phyloP scores from a whole-genome alignment of 345 rosid genomes.

The Cochlearia excelsa region DNA sequence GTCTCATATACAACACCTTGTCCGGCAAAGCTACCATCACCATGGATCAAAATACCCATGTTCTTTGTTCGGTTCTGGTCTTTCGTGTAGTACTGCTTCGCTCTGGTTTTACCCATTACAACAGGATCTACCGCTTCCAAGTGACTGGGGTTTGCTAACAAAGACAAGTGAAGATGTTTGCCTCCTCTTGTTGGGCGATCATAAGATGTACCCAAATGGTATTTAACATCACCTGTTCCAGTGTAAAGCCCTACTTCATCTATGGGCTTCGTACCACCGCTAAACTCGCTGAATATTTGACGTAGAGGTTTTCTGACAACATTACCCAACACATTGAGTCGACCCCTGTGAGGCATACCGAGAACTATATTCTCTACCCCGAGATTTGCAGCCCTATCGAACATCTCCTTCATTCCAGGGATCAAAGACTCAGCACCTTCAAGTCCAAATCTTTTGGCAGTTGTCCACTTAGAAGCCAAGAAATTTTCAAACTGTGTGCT shows the following conservation, averaged over 20 bases:
- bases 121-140: slow-evolving; percentile 89
- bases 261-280: slow-evolving; percentile 75
- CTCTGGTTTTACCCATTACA: slow-evolving; percentile 80
- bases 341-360: slow-evolving; percentile 80
- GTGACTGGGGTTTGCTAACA: slow-evolving; percentile 89
- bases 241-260: slow-evolving; percentile 80
- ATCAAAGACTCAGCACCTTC: slow-evolving; percentile 88
- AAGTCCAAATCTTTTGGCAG: slow-evolving; percentile 85
- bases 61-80: slow-evolving; percentile 63
- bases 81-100: slow-evolving; percentile 71
- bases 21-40: slow-evolving; percentile 90
- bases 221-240: slow-evolving; percentile 83
- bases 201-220: slow-evolving; percentile 83
- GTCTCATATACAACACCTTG: slow-evolving; percentile 89
- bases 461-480: slow-evolving; percentile 83
- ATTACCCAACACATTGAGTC: slow-evolving; percentile 74
- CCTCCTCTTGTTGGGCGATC: slow-evolving; percentile 90
- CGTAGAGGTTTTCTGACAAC: slow-evolving; percentile 78
- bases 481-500: slow-evolving; percentile 84
- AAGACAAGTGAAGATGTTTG: slow-evolving; percentile 74
- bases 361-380: slow-evolving; percentile 84
- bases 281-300: slow-evolving; percentile 78
- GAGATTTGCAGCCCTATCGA: slow-evolving; percentile 71
- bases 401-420: slow-evolving; percentile 92
- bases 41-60: slow-evolving; percentile 76